Percentiles rank a stretch among this genome's conserved stretches.
These are phyloP conservation scores for Paraurostyla sp. DNA, from an alignment of 73 alveolate species.

Conservation along the genomic window DNA sequence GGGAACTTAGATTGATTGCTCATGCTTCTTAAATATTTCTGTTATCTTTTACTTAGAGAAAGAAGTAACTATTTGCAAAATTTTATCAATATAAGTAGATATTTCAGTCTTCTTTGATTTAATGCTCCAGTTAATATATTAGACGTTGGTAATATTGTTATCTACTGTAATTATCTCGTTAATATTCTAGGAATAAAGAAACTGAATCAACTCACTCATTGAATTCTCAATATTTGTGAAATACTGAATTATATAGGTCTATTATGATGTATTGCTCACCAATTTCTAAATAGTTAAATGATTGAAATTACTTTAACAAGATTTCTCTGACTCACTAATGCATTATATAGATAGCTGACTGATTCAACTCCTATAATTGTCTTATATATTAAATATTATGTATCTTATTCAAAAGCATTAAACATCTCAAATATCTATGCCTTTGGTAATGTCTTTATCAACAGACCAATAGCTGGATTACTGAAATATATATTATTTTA, in stretches of 20 bases:
- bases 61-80: neutral
- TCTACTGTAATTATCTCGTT: neutral
- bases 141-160: neutral
- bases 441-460: neutral
- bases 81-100: constrained; percentile 25
- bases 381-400: neutral
- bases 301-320: too few species aligned
- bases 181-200: constrained; percentile 11
- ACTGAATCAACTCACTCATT: neutral
- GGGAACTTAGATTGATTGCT: neutral
- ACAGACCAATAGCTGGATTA: neutral
- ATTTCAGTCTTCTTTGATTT: constrained; percentile 19
- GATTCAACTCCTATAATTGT: constrained; percentile 4
- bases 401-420: neutral
- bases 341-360: neutral
- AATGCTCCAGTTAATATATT: neutral
- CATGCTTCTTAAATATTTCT: neutral
- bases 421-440: neutral
- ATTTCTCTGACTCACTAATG: neutral
- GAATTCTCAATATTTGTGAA: neutral
- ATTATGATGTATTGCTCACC: constrained; percentile 11
- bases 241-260: constrained; percentile 27
- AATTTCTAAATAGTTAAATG: neutral
- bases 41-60: neutral
- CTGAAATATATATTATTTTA: neutral